Evolutionary conservation across 441 rosid species (phyloP).

Genomic region (Erysimum pusillum): DNA sequence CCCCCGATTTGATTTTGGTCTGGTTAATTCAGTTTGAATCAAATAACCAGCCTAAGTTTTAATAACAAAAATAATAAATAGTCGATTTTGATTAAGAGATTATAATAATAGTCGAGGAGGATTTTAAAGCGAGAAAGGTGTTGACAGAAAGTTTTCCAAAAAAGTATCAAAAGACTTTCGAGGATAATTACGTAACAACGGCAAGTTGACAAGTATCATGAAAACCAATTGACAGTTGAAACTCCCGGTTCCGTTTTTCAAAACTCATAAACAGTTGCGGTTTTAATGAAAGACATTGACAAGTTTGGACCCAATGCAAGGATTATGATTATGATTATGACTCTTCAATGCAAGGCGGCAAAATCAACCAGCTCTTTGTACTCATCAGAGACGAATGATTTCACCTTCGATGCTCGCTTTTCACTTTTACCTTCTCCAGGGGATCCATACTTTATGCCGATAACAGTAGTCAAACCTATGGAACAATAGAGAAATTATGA

Average conservation of each 20-base stretch:
- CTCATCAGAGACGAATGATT: conserved; percentile 75
- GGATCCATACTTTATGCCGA: conserved; percentile 69
- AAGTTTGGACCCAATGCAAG: conserved; percentile 28
- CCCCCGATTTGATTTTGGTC: background rate
- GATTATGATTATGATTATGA: conserved; percentile 20
- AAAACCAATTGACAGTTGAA: conserved; percentile 21
- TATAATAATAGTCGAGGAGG: conserved; percentile 18
- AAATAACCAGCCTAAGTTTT: background rate
- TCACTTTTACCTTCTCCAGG: conserved; percentile 55
- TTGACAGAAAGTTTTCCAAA: background rate
- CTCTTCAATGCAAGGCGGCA: conserved; percentile 66
- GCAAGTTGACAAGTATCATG: conserved; percentile 9
- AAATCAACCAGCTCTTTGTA: conserved; percentile 70
- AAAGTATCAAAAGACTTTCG: conserved; percentile 10
- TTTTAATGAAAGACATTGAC: conserved; percentile 32
- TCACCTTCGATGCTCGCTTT: conserved; percentile 62
- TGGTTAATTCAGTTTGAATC: background rate
- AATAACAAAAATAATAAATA: background rate
- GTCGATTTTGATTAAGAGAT: background rate
- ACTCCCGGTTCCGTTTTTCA: conserved; percentile 5
- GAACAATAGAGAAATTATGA: background rate
- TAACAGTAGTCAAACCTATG: conserved; percentile 45
- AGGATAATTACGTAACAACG: conserved; percentile 9
- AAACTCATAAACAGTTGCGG: conserved; percentile 20
- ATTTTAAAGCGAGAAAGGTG: conserved; percentile 5